Conservation (phyloP, 306 rosid genomes). For the Crataegus laevigata region DNA sequence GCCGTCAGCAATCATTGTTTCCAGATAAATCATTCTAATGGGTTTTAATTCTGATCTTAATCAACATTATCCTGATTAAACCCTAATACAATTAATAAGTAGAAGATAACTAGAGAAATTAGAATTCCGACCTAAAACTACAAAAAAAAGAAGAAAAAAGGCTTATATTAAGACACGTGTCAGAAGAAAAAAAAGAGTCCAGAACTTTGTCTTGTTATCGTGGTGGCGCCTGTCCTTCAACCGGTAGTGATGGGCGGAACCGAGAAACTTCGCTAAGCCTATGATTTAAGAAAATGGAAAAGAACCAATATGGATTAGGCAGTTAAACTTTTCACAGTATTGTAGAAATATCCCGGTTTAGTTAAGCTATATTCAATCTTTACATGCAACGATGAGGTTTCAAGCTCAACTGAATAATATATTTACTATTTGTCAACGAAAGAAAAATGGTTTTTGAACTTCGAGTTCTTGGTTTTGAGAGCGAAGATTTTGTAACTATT, state of each 20-base stretch:
- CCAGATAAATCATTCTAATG: not conserved
- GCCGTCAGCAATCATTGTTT: not conserved
- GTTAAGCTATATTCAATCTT: no score
- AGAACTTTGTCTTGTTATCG: not conserved
- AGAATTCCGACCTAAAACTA: not conserved
- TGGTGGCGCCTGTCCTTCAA: not conserved
- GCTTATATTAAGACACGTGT: not conserved
- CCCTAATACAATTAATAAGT: not conserved
- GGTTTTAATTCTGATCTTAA: not conserved
- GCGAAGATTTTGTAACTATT: no score
- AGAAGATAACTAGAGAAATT: not conserved
- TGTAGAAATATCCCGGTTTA: no score
- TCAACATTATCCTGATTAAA: not conserved
- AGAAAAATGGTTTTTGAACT: no score
- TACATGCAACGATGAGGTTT: no score
- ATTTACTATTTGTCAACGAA: no score
- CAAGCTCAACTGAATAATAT: no score
- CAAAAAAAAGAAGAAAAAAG: no score
- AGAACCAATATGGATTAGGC: not conserved
- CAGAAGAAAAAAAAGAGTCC: not conserved
- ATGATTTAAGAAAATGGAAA: not conserved
- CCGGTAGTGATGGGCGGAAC: not conserved
- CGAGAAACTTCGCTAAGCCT: not conserved
- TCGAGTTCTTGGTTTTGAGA: no score
- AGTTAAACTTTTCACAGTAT: no score